A percentile compares a stretch with the other conserved stretches of the same genome.
Evolutionary conservation across 805 yeast genomes (phyloP).

Genomic region (Barnettozyma siamensis): DNA sequence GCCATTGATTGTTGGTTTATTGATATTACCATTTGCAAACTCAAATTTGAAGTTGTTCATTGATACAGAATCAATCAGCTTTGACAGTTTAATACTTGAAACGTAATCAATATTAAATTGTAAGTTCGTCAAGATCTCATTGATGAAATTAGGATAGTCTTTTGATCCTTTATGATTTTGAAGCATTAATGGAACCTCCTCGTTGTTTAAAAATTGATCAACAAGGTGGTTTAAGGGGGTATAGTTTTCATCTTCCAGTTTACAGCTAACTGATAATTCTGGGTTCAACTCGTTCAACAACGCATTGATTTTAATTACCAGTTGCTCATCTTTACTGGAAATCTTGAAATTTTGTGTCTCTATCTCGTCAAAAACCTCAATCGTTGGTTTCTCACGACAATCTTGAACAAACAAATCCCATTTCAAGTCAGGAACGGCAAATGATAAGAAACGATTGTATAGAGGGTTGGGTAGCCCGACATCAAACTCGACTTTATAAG

Average conservation of each 20-base stretch:
- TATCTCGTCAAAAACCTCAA: slow-evolving; percentile 24
- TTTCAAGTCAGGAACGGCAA: slow-evolving; percentile 29
- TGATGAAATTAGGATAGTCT: slow-evolving; percentile 16
- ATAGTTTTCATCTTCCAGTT: slow-evolving; percentile 2
- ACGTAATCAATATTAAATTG: slow-evolving; percentile 14
- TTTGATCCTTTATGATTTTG: slow-evolving; percentile 19
- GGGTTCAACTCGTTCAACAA: slow-evolving; percentile 6
- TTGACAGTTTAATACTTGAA: slow-evolving; percentile 10
- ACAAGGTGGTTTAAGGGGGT: slow-evolving; percentile 16
- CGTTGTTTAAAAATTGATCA: slow-evolving; percentile 14
- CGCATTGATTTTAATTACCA: slow-evolving; percentile 12
- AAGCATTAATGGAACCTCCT: slow-evolving; percentile 15
- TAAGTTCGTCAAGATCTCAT: slow-evolving; percentile 15
- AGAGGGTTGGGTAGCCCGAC: slow-evolving; percentile 22
- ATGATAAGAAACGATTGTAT: slow-evolving; percentile 14
- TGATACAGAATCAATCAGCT: slow-evolving; percentile 31
- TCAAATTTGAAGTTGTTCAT: slow-evolving; percentile 32
- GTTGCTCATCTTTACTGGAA: slow-evolving; percentile 10
- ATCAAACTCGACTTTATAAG: slow-evolving; percentile 21
- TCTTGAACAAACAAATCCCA: slow-evolving; percentile 35
- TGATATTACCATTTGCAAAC: slow-evolving; percentile 29
- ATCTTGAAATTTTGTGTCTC: slow-evolving; percentile 10
- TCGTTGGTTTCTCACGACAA: slow-evolving; percentile 28
- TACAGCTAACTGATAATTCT: slow-evolving; percentile 7
- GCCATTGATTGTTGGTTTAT: slow-evolving; percentile 34